Conservation (phyloP, 1,284 basidiomycete species). For the Cryptococcus floricola region DNA sequence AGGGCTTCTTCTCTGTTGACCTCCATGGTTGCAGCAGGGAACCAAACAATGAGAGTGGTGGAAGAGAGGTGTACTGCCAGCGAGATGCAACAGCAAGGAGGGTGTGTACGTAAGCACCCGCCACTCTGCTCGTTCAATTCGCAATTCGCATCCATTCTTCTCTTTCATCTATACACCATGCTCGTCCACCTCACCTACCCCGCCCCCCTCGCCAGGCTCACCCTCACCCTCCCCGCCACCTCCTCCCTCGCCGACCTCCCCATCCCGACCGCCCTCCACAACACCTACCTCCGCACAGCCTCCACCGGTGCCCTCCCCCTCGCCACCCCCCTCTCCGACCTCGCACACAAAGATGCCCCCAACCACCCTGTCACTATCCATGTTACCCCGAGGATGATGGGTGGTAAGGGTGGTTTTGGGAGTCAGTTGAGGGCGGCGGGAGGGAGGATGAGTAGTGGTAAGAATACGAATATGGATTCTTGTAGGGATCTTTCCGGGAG, state of each 20-base stretch:
- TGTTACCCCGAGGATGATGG: slow-evolving; percentile 58
- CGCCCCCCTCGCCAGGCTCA: slow-evolving; percentile 24
- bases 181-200: slow-evolving; percentile 37
- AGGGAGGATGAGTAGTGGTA: slow-evolving; percentile 93
- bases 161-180: slow-evolving; percentile 11
- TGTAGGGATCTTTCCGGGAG: slow-evolving; percentile 90
- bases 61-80: background rate
- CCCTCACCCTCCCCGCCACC: slow-evolving; percentile 19
- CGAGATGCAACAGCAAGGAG: no score
- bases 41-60: background rate
- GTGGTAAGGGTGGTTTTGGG: slow-evolving; percentile 97
- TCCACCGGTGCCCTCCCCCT: slow-evolving; percentile 21
- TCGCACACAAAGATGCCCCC: slow-evolving; percentile 12
- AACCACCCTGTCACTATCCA: slow-evolving; percentile 34
- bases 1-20: slow-evolving; percentile 85
- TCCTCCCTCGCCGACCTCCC: slow-evolving; percentile 19
- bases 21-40: slow-evolving; percentile 57
- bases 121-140: background rate
- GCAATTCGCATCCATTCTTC: background rate
- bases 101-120: background rate
- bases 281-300: slow-evolving; percentile 36
- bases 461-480: slow-evolving; percentile 90
- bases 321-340: slow-evolving; percentile 15
- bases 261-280: slow-evolving; percentile 10
- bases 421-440: slow-evolving; percentile 93